Evolutionary conservation across 441 rosid species (phyloP).

Genomic region (Populus hybrid): DNA sequence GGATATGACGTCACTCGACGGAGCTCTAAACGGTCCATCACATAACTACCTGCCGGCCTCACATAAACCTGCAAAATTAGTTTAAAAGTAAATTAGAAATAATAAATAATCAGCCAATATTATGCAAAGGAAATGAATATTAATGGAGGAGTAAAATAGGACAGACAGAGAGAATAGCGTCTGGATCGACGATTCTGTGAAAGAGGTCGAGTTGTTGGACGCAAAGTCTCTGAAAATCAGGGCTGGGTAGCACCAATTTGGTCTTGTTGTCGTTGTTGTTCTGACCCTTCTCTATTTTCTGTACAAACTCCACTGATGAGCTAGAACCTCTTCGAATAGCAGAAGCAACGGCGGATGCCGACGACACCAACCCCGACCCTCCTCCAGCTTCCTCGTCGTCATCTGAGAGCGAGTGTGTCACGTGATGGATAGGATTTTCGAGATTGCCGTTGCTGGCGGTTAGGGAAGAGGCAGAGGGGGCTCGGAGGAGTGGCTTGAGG

Average conservation of each 20-base stretch:
- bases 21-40: constrained; percentile 87
- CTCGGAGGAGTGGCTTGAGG: background rate
- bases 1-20: constrained; percentile 67
- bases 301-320: constrained; percentile 73
- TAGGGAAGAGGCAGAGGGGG: background rate
- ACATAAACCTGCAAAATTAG: constrained; percentile 53
- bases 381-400: constrained; percentile 30
- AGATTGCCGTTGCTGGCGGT: constrained; percentile 17
- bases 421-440: constrained; percentile 37
- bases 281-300: constrained; percentile 51
- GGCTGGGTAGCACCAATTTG: constrained; percentile 66
- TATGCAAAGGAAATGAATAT: background rate
- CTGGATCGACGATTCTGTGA: constrained; percentile 64
- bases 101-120: background rate
- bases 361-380: constrained; percentile 36
- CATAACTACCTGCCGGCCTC: constrained; percentile 92
- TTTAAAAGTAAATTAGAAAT: background rate
- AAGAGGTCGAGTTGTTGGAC: constrained; percentile 76
- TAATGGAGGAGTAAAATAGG: background rate
- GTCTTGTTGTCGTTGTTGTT: background rate
- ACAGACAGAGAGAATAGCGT: constrained; percentile 65
- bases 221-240: constrained; percentile 78
- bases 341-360: constrained; percentile 74
- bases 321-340: constrained; percentile 62
- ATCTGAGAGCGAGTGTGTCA: constrained; percentile 33